A percentile compares a stretch with the other conserved stretches of the same genome.
Evolutionary conservation across 768 basidiomycete species (phyloP).

Genomic region (Baorangia bicolor): DNA sequence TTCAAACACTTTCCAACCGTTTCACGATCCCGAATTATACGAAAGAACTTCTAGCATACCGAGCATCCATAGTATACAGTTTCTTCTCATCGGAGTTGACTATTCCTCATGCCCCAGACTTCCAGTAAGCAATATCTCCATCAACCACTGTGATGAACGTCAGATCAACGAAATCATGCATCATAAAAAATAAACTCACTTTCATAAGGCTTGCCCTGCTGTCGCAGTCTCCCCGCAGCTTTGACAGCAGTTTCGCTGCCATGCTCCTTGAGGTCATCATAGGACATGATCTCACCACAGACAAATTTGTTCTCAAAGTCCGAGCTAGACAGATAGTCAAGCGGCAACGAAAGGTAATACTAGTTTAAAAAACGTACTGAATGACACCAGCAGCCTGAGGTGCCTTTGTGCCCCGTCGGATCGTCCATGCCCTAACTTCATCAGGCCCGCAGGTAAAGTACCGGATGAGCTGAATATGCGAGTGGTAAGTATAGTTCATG

Average conservation of each 20-base stretch:
- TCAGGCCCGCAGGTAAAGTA: constrained; percentile 98
- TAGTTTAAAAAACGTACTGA: constrained; percentile 59
- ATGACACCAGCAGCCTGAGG: constrained; percentile 98
- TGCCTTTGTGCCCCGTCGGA: constrained; percentile 89
- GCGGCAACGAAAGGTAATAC: not conserved
- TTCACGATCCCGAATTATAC: constrained; percentile 9
- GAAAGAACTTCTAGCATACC: constrained; percentile 10
- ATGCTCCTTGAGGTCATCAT: constrained; percentile 85
- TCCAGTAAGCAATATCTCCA: constrained; percentile 93
- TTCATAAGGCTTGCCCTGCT: constrained; percentile 97
- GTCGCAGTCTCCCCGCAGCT: constrained; percentile 90
- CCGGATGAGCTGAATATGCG: constrained; percentile 68
- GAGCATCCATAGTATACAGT: constrained; percentile 6
- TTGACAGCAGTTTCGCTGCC: constrained; percentile 91
- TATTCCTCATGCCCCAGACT: constrained; percentile 53
- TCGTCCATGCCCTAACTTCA: constrained; percentile 98
- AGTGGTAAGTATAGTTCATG: not conserved
- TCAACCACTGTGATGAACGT: constrained; percentile 60
- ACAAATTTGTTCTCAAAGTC: constrained; percentile 99
- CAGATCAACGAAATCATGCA: constrained; percentile 2
- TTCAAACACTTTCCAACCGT: not conserved
- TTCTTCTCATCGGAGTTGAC: not conserved
- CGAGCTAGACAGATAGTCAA: constrained; percentile 47
- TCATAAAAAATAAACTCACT: constrained; percentile 48
- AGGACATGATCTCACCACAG: constrained; percentile 96